Conservation (phyloP, 768 basidiomycete genomes). For the Coprinellus micaceus region DNA sequence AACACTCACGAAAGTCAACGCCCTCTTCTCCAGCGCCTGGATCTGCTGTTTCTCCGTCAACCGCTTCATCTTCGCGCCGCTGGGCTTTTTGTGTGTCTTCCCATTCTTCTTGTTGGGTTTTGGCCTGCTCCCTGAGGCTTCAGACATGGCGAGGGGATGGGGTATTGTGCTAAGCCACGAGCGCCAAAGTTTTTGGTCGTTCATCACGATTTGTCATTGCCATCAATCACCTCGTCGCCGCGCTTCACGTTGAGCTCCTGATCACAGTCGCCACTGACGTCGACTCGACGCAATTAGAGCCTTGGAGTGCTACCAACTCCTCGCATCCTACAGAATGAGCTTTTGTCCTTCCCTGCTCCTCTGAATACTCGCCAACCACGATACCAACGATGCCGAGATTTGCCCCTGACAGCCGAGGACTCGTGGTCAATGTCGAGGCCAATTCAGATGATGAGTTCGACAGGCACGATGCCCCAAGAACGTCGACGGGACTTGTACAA, state of each 20-base stretch:
- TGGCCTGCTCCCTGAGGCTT: conserved; percentile 11
- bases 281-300: neutral
- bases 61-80: conserved; percentile 37
- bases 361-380: neutral
- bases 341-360: neutral
- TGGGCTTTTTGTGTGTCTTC: conserved; percentile 19
- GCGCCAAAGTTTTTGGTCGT: neutral
- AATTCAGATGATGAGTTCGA: conserved; percentile 4
- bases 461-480: conserved; percentile 11
- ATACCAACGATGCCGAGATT: conserved; percentile 3
- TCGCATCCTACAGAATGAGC: neutral
- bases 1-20: conserved; percentile 45
- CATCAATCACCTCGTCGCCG: neutral
- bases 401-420: neutral
- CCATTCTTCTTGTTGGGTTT: conserved; percentile 18
- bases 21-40: conserved; percentile 47
- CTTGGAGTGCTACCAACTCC: neutral
- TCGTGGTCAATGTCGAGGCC: conserved; percentile 5
- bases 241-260: too few species aligned
- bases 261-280: too few species aligned
- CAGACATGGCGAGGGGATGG: conserved; percentile 2
- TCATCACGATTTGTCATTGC: neutral
- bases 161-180: neutral
- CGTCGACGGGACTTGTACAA: conserved; percentile 9
- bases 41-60: conserved; percentile 46